Evolutionary conservation across 345 rosid genomes (phyloP).

Genomic region (Lumnitzera racemosa): DNA sequence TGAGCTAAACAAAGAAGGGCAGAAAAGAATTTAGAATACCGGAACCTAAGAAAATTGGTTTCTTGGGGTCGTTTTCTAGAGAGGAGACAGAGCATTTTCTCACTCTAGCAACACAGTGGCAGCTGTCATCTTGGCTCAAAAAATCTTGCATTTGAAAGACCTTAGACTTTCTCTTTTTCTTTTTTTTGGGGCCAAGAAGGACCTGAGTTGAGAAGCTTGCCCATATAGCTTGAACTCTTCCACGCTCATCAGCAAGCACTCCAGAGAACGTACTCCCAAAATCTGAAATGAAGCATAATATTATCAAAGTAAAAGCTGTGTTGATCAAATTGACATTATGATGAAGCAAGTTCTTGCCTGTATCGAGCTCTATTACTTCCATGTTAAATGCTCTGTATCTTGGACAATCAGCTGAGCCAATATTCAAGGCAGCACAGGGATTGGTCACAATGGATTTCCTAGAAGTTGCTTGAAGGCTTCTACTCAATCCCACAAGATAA

Average conservation of each 20-base stretch:
- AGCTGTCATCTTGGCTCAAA: too few species aligned
- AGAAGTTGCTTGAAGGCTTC: conserved; percentile 86
- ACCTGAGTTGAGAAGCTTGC: conserved; percentile 96
- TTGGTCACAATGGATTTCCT: conserved; percentile 85
- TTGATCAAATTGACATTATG: conserved; percentile 1
- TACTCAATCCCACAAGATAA: conserved; percentile 80
- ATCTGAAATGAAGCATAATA: conserved; percentile 35
- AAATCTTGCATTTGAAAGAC: too few species aligned
- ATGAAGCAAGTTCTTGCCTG: conserved; percentile 42
- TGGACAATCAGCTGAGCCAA: conserved; percentile 85
- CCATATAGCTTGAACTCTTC: conserved; percentile 90
- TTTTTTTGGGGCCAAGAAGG: background rate
- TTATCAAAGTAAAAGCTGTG: conserved; percentile 2
- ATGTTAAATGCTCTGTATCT: conserved; percentile 93
- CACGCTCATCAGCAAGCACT: conserved; percentile 80
- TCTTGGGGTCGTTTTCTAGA: too few species aligned
- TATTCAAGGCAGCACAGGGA: conserved; percentile 83
- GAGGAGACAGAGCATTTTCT: too few species aligned
- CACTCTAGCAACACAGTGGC: too few species aligned
- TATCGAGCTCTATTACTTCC: conserved; percentile 93
- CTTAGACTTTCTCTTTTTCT: background rate
- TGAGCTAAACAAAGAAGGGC: too few species aligned
- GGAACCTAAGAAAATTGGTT: too few species aligned
- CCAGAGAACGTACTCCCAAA: conserved; percentile 97
- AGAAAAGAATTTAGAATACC: too few species aligned